Evolutionary conservation across 768 basidiomycete species (phyloP).

Genomic region (Galerina marginata): DNA sequence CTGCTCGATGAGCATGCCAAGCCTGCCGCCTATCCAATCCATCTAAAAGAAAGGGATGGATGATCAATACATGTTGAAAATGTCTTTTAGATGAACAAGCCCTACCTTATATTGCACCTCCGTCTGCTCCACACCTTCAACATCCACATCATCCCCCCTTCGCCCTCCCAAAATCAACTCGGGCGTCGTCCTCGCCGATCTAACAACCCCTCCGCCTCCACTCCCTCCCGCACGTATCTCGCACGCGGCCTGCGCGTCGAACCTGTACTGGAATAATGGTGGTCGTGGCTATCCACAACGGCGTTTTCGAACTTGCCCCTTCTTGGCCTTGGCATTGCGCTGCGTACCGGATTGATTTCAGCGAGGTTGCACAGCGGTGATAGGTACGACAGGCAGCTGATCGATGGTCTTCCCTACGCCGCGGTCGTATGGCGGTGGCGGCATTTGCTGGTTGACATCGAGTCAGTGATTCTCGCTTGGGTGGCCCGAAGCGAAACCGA

Average conservation of each 20-base stretch:
- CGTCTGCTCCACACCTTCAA: constrained; percentile 10
- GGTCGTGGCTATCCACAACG: constrained; percentile 2
- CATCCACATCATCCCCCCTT: constrained; percentile 12
- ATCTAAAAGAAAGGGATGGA: constrained; percentile 47
- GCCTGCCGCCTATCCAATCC: constrained; percentile 82
- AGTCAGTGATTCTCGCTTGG: too few species aligned
- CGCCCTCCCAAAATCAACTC: constrained; percentile 47
- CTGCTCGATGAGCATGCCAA: constrained; percentile 74
- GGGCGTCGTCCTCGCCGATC: constrained; percentile 24
- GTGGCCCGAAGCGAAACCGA: too few species aligned
- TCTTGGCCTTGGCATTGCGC: constrained; percentile 7
- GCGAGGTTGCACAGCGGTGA: constrained; percentile 32
- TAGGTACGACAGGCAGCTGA: constrained; percentile 38
- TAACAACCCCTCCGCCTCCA: background rate
- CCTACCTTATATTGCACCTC: constrained; percentile 52
- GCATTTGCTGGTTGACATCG: constrained; percentile 20
- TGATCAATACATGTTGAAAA: too few species aligned
- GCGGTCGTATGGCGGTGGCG: constrained; percentile 71
- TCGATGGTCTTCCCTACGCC: constrained; percentile 54
- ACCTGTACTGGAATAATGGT: constrained; percentile 41
- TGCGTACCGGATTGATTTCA: constrained; percentile 7
- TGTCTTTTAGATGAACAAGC: too few species aligned
- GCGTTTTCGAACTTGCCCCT: constrained; percentile 2
- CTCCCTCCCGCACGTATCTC: background rate
- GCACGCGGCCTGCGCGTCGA: constrained; percentile 35